Percentiles rank a stretch among this genome's conserved stretches.
Conservation (phyloP, 768 basidiomycete genomes). For the Mrakia blollopis region DNA sequence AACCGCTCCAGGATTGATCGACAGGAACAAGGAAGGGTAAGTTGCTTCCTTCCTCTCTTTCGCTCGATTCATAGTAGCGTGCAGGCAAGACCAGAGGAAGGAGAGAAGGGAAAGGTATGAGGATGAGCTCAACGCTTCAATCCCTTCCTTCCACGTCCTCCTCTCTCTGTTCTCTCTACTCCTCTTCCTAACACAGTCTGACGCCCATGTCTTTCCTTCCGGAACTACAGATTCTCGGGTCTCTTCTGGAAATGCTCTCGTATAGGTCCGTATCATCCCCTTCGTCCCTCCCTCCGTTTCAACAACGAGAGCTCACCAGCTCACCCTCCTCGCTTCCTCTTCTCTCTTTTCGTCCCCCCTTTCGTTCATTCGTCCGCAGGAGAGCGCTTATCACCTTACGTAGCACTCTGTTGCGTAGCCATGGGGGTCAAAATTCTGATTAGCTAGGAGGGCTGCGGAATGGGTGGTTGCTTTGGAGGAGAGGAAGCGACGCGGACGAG, state of each 20-base stretch:
- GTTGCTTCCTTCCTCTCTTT: conserved; percentile 35
- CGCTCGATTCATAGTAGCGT: conserved; percentile 23
- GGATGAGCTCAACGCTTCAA: conserved; percentile 13
- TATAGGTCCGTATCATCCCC: conserved; percentile 59
- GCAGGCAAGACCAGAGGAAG: not conserved
- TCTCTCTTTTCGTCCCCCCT: too few species aligned
- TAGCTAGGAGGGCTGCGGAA: not conserved
- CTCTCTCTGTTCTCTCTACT: too few species aligned
- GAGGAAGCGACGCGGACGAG: too few species aligned
- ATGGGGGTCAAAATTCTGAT: conserved; percentile 79
- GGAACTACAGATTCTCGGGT: conserved; percentile 67
- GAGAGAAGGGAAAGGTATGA: not conserved
- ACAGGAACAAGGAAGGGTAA: conserved; percentile 91
- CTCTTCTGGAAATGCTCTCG: conserved; percentile 92
- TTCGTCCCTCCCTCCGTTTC: not conserved
- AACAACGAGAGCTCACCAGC: not conserved
- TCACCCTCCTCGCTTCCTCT: not conserved
- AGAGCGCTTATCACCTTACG: conserved; percentile 92
- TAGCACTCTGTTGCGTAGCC: conserved; percentile 80
- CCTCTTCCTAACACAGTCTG: not conserved
- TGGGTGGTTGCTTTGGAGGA: not conserved
- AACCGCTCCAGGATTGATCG: conserved; percentile 80
- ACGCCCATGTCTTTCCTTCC: not conserved
- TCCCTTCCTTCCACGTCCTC: not conserved
- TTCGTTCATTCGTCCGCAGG: conserved; percentile 50